Evolutionary conservation across 257 asterid species (phyloP), one percentile per base, ranked within the genome.

Genomic region (Jaltomata sinuosa): DNA sequence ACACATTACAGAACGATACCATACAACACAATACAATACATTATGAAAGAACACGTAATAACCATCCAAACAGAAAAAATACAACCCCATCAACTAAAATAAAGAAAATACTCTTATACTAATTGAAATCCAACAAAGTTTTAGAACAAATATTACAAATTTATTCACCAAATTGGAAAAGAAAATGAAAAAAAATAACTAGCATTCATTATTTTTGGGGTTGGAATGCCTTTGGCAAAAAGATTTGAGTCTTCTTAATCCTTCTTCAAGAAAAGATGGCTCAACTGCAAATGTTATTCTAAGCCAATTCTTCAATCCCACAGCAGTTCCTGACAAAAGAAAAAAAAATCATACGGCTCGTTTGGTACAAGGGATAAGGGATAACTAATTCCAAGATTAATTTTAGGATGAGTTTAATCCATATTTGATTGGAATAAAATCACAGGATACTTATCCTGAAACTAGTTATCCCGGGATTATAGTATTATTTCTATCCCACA

Each of bases 211-310:
- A 14, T 3, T 74, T n/a, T 22, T 74, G 54, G 12, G 21, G 22
- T 14, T 74, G 15, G 97, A 91, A 85, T 93, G 92, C 55, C 92
- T 85, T 21, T 57, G 85, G 88, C 93, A 93, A 89, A 93, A 93
- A 53, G 89, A 86, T 83, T 92, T 91, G 52, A 92, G 74, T 86
- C 97, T 90, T 80, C 77, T 89, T 80, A 95, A 38, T 50, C 91
- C 81, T 45, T 74, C 59, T 74, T 74, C 59, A 1, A 74, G 81
- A 42, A 91, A 79, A 47, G 92, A 88, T 65, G 93, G 89, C 15
- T 93, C 98, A 4, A 74, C 93, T 1, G 98, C 98, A 36, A 89
- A 95, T 21, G 97, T 95, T 31, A 95, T 89, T 34, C 78, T 86
- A 4, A 68, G 29, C 78, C 78, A 68, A 68, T 92, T 85, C 80